These are phyloP conservation scores for Citrullus mucosospermus DNA, from an alignment of 306 rosid genomes.

Conservation along the genomic window DNA sequence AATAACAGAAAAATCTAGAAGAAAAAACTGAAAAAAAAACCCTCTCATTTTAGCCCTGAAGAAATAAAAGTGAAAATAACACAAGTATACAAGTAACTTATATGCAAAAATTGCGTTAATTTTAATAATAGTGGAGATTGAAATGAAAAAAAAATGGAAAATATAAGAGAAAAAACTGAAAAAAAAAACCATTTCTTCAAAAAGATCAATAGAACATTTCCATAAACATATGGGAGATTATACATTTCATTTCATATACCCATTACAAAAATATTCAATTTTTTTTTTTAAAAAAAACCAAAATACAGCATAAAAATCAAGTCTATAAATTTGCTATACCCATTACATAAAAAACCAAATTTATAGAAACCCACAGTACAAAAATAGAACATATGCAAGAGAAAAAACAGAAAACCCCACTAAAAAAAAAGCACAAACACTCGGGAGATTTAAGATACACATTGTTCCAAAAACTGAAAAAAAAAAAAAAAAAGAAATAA, in stretches of 20 bases:
- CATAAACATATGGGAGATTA: not conserved
- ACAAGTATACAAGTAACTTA: no score
- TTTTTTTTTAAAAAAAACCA: not conserved
- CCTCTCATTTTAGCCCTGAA: not conserved
- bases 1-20: not conserved
- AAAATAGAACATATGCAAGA: not conserved
- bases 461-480: not conserved
- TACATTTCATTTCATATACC: not conserved
- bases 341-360: not conserved
- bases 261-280: not conserved
- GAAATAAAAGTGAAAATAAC: not conserved
- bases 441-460: not conserved
- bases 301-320: no score
- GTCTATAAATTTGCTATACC: not conserved
- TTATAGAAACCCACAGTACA: not conserved
- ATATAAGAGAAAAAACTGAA: no score
- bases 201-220: not conserved
- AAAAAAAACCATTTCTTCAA: not conserved
- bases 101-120: not conserved
- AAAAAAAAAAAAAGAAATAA: not conserved
- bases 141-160: not conserved
- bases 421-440: not conserved
- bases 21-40: not conserved
- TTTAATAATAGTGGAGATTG: not conserved
- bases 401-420: not conserved